Percentiles rank a stretch among this genome's conserved stretches.
phyloP scores from a whole-genome alignment of 2,329 filamentous ascomycete genomes.

The Helotiales sp. region DNA sequence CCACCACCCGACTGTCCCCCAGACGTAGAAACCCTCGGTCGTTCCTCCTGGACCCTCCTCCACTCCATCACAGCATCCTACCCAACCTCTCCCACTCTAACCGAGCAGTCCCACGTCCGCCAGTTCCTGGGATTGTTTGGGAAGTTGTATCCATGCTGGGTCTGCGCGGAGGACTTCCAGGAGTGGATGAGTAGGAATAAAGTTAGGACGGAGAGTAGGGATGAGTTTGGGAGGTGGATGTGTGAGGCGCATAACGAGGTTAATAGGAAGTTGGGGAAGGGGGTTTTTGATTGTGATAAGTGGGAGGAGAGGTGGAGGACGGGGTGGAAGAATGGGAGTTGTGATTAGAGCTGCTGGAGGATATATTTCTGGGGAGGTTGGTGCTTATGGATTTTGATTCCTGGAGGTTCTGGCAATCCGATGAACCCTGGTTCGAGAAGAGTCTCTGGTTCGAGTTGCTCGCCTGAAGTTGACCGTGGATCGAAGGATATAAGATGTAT shows the following conservation, averaged over 20 bases:
- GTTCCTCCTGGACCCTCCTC: constrained; percentile 88
- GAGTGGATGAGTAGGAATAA: constrained; percentile 68
- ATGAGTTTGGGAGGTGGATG: constrained; percentile 79
- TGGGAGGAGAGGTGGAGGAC: constrained; percentile 97
- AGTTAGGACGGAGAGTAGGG: constrained; percentile 57
- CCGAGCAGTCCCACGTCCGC: constrained; percentile 73
- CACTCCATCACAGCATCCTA: constrained; percentile 90
- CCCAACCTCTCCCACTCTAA: constrained; percentile 64
- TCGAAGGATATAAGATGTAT: not conserved
- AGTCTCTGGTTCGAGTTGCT: no score
- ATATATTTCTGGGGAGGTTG: not conserved
- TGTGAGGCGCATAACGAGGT: constrained; percentile 87
- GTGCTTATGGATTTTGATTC: no score
- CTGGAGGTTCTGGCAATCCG: no score
- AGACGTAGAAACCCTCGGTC: constrained; percentile 84
- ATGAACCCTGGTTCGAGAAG: no score
- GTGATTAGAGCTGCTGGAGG: constrained; percentile 43
- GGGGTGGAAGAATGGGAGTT: constrained; percentile 74
- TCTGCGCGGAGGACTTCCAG: constrained; percentile 90
- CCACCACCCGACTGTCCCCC: constrained; percentile 75
- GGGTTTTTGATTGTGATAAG: constrained; percentile 79
- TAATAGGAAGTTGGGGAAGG: constrained; percentile 87
- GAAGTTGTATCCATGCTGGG: constrained; percentile 91
- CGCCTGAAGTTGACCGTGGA: no score
- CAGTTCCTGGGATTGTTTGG: constrained; percentile 81